Percentiles rank a stretch among this genome's conserved stretches.
These are phyloP conservation scores for Dothidotthia symphoricarpi DNA, from an alignment of 2,329 filamentous ascomycete genomes.

Conservation along the genomic window DNA sequence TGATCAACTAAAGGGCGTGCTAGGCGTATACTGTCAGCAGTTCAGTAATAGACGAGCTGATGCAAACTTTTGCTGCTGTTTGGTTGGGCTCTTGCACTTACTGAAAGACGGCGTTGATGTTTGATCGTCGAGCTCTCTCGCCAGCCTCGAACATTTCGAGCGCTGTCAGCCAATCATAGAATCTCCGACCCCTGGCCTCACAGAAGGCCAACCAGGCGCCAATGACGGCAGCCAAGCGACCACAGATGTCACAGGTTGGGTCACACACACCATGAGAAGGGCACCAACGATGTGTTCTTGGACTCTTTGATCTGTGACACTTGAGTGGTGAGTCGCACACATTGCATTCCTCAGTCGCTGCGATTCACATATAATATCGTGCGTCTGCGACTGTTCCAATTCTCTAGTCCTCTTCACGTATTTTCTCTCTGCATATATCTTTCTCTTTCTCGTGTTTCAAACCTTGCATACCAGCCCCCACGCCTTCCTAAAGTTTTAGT, in stretches of 20 bases:
- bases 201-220: conserved; percentile 16
- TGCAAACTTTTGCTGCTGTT: no score
- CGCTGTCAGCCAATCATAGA: conserved; percentile 26
- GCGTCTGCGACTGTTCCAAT: conserved; percentile 1
- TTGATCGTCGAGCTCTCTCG: no score
- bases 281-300: neutral
- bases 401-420: no score
- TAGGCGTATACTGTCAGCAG: no score
- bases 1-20: no score
- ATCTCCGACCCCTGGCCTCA: conserved; percentile 7
- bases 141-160: conserved; percentile 1
- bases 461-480: conserved; percentile 5
- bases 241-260: conserved; percentile 11
- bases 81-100: no score
- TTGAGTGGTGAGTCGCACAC: neutral
- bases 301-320: no score
- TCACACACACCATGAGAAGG: conserved; percentile 9
- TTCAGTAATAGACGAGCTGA: no score
- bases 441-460: conserved; percentile 8
- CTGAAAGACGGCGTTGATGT: no score
- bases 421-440: no score
- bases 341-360: neutral
- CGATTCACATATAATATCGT: no score
- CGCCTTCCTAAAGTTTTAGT: conserved; percentile 11
- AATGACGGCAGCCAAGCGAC: conserved; percentile 32